Conservation (phyloP, 306 rosid genomes). For the Biancaea sappan region DNA sequence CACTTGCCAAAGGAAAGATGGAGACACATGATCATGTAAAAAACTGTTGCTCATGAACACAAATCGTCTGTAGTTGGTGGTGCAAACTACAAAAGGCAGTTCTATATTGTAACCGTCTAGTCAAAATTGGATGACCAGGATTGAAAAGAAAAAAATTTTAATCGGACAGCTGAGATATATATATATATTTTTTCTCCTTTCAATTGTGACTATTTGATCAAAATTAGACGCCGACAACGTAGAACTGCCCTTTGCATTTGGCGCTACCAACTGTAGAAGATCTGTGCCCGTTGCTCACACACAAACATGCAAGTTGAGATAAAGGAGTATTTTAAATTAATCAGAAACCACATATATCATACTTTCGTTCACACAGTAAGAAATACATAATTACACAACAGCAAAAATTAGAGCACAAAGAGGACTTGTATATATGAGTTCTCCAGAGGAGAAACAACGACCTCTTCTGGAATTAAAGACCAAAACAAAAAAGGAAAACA, state of each 20-base stretch:
- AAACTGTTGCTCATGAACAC: no score
- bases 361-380: constrained; percentile 43
- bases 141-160: no score
- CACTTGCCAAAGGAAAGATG: constrained; percentile 6
- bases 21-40: neutral
- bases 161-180: no score
- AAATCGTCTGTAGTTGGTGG: no score
- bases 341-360: constrained; percentile 41
- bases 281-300: constrained; percentile 17
- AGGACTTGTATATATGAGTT: constrained; percentile 56
- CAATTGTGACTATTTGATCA: no score
- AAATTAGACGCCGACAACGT: no score
- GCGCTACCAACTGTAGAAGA: no score
- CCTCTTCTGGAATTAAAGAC: constrained; percentile 37
- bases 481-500: constrained; percentile 27
- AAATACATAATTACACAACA: constrained; percentile 56
- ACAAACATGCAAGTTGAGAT: constrained; percentile 1
- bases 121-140: no score
- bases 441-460: constrained; percentile 61
- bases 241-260: no score
- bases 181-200: no score
- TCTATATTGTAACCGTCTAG: no score
- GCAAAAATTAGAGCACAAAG: constrained; percentile 52
- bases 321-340: constrained; percentile 24
- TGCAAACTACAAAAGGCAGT: no score